Conservation (phyloP, 78 protist genomes). For the Chrysochromulina parva region DNA sequence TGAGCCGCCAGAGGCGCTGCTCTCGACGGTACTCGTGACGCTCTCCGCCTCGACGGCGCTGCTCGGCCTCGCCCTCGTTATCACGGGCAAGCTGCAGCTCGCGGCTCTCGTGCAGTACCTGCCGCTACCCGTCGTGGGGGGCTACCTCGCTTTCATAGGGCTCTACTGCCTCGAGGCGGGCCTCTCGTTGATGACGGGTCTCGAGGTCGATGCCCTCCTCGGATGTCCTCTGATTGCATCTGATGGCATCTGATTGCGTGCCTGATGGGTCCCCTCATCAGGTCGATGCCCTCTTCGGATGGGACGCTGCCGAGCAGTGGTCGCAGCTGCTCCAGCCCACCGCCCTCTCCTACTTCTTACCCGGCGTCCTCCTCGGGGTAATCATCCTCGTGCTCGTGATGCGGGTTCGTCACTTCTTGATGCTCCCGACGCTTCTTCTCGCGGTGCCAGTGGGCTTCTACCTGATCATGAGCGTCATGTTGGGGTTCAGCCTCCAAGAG, state of each 20-base stretch:
- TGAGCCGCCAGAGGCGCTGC: not conserved
- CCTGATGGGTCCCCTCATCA: no score
- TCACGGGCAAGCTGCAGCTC: not conserved
- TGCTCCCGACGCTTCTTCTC: not conserved
- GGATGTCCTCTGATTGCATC: no score
- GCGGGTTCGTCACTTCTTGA: not conserved
- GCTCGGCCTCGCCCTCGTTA: not conserved
- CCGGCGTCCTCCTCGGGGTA: not conserved
- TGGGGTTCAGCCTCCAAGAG: not conserved
- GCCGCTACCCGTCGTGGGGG: constrained; percentile 18
- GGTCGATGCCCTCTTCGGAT: no score
- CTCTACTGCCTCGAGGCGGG: constrained; percentile 34
- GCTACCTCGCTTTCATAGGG: constrained; percentile 32
- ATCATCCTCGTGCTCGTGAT: not conserved
- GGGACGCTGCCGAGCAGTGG: no score
- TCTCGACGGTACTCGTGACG: not conserved
- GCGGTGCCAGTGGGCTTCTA: not conserved
- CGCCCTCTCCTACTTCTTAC: not conserved
- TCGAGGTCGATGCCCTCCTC: no score
- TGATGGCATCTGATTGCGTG: no score
- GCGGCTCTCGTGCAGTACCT: constrained; percentile 15
- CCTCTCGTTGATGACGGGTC: not conserved
- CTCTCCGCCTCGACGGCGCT: not conserved
- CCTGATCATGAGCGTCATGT: no score
- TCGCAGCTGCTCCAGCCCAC: no score